These are phyloP conservation scores for Lipomyces yamadae DNA, from an alignment of 805 yeast species.

Conservation along the genomic window DNA sequence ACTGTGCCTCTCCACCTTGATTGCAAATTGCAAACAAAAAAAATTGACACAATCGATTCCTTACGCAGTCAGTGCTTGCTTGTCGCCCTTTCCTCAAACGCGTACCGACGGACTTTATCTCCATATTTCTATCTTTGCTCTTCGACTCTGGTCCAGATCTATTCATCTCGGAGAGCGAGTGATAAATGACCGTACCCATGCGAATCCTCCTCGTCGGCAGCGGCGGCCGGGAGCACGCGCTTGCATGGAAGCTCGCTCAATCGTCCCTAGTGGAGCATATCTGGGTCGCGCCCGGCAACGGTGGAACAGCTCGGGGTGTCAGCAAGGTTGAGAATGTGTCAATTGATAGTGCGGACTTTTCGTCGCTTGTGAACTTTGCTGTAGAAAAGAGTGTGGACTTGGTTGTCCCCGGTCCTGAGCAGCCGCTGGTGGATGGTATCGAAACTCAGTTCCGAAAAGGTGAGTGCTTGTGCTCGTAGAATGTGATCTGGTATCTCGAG, in stretches of 20 bases:
- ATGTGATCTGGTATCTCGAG: neutral
- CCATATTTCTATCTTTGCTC: neutral
- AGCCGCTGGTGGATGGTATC: slow-evolving; percentile 95
- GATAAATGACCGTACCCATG: slow-evolving; percentile 10
- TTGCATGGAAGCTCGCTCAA: slow-evolving; percentile 87
- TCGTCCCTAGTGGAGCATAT: slow-evolving; percentile 72
- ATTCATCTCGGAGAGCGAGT: neutral
- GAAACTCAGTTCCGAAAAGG: slow-evolving; percentile 64
- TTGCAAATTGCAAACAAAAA: neutral
- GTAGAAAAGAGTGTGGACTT: slow-evolving; percentile 64
- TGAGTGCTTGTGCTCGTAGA: slow-evolving; percentile 9
- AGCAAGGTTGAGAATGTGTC: slow-evolving; percentile 71
- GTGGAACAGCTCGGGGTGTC: slow-evolving; percentile 71
- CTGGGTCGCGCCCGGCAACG: slow-evolving; percentile 89
- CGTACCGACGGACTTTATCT: slow-evolving; percentile 7
- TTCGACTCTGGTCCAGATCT: slow-evolving; percentile 10
- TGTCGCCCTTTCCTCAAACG: neutral
- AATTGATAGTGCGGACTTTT: slow-evolving; percentile 73
- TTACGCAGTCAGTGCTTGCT: neutral
- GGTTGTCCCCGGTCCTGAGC: slow-evolving; percentile 99
- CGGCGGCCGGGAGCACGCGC: slow-evolving; percentile 99
- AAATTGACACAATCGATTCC: neutral
- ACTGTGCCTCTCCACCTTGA: neutral
- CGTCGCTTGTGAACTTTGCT: slow-evolving; percentile 74
- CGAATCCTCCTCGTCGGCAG: slow-evolving; percentile 81